Conservation (phyloP, 176 grass and related monocot genomes). For the Saccharum spontaneum region DNA sequence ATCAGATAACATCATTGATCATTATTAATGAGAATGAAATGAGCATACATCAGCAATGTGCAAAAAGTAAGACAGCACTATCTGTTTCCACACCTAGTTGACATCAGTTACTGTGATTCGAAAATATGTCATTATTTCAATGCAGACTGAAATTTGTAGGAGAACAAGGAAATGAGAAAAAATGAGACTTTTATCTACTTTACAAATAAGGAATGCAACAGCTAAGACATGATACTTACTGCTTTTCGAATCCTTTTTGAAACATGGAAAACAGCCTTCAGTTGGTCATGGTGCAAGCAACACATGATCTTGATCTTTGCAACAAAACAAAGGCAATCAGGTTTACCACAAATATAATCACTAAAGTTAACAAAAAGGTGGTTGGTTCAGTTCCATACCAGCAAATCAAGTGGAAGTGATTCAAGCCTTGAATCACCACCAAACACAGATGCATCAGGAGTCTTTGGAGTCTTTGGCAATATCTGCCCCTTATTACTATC, state of each 20-base stretch:
- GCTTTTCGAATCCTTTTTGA: slow-evolving; percentile 61
- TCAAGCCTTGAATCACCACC: slow-evolving; percentile 69
- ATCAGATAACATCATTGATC: not conserved
- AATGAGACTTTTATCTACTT: not conserved
- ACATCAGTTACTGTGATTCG: not conserved
- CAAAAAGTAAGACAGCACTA: not conserved
- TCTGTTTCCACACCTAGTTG: not conserved
- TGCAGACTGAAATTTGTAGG: not conserved
- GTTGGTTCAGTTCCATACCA: slow-evolving; percentile 51
- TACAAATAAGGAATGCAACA: slow-evolving; percentile 6
- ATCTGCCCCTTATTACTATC: slow-evolving; percentile 33
- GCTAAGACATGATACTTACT: slow-evolving; percentile 51
- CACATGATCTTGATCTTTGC: slow-evolving; percentile 79
- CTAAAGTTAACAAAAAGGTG: not conserved
- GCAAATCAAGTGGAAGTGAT: slow-evolving; percentile 81
- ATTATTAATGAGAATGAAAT: slow-evolving; percentile 1
- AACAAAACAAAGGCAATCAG: slow-evolving; percentile 30
- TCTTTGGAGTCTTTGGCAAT: slow-evolving; percentile 60
- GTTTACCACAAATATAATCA: slow-evolving; percentile 33
- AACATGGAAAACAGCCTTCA: slow-evolving; percentile 79
- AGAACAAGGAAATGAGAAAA: slow-evolving; percentile 22
- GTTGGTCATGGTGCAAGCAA: slow-evolving; percentile 81
- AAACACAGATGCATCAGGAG: slow-evolving; percentile 49
- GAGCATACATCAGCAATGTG: not conserved
- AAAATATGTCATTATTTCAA: slow-evolving; percentile 4